Evolutionary conservation across 2,329 filamentous ascomycete species (phyloP), one percentile per base, ranked within the genome.

Genomic region (Coniochaeta sp.): DNA sequence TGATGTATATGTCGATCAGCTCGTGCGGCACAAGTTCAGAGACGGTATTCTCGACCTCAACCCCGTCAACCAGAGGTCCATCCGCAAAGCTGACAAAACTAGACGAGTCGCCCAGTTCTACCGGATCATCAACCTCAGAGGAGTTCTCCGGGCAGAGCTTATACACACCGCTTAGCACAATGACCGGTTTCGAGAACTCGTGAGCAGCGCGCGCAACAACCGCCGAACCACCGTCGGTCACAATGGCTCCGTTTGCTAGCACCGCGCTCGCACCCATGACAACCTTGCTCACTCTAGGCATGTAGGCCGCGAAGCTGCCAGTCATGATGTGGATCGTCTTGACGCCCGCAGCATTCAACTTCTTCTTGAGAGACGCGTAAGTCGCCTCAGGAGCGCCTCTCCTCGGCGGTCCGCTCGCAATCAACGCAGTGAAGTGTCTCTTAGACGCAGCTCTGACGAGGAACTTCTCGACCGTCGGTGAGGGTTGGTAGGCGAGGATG

Each of bases 241-340:
- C 82, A 28, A 96, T 84, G 7, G 90, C 90, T 58, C 95, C 95
- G 68, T 96, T 95, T 57, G 91, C 90, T 54, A 96, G 86, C 31
- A 99, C 90, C 3, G 90, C 89, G 69, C 93, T 89, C 6, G 93
- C 93, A 14, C 90, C 89, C 7, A 99, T 80, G 57, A 99, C 90
- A 63, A 99, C 93, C 77, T 97, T 97, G 80, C 93, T 96, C 67
- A 97, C 91, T 62, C 89, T 87, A 9, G 93, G 90, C 90, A 99
- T 98, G 68, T 98, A 90, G 1, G 93, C 92, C 77, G 93, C 96
- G 59, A 96, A 83, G 11, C 91, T 90, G 8, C 87, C 89, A 73
- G 96, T 93, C 50, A 91, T 87, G 60, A 98, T 87, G 62, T 90
- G 83, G 66, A 97, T 89, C 47, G 96, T 89, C 1, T 86, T 89